Evolutionary conservation across 768 basidiomycete genomes (phyloP).

Genomic region (Tulasnella sp.): DNA sequence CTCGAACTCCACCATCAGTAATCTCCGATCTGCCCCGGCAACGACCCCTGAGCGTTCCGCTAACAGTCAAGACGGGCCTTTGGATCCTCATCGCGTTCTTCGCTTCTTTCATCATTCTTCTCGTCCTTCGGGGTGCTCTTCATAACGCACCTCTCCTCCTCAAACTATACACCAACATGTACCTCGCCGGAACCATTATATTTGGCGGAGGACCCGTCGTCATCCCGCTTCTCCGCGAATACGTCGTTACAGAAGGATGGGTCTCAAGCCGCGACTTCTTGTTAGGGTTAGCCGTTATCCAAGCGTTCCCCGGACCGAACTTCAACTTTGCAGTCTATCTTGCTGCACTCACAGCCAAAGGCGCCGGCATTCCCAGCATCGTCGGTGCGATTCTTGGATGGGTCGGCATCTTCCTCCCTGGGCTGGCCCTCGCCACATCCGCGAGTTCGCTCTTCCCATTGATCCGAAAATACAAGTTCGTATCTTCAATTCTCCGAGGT

Average conservation of each 20-base stretch:
- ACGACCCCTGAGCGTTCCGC: background rate
- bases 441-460: background rate
- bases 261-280: conserved; percentile 53
- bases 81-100: background rate
- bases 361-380: background rate
- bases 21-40: background rate
- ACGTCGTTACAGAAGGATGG: conserved; percentile 51
- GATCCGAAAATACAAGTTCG: conserved; percentile 10
- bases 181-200: conserved; percentile 48
- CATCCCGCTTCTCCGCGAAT: conserved; percentile 50
- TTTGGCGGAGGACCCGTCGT: conserved; percentile 56
- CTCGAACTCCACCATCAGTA: background rate
- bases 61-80: conserved; percentile 31
- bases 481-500: conserved; percentile 29
- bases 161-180: conserved; percentile 44
- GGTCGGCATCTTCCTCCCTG: conserved; percentile 15
- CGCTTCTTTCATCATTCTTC: conserved; percentile 2
- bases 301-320: conserved; percentile 52
- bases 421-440: background rate
- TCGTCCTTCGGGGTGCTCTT: conserved; percentile 18
- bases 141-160: conserved; percentile 28
- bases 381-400: conserved; percentile 5
- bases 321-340: conserved; percentile 53
- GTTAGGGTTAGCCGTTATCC: conserved; percentile 49
- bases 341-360: conserved; percentile 41